These are phyloP conservation scores for Combretum micranthum DNA, from an alignment of 345 rosid genomes.

Conservation along the genomic window DNA sequence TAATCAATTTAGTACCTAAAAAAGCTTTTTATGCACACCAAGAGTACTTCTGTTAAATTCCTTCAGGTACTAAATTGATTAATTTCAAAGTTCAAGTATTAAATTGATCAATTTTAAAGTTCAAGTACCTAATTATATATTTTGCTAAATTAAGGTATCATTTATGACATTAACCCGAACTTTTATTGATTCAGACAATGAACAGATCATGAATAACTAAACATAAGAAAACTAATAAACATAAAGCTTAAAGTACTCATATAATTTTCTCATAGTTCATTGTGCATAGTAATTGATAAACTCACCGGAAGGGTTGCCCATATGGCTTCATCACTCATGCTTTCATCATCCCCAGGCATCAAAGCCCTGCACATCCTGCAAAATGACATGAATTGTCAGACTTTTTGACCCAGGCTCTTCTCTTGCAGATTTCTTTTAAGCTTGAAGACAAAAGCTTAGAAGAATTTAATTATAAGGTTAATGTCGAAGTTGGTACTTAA, in stretches of 20 bases:
- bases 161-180: no score
- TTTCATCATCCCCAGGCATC: slow-evolving; percentile 96
- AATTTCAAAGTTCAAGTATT: no score
- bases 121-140: no score
- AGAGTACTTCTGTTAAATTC: no score
- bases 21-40: no score
- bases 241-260: no score
- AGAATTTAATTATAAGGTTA: no score
- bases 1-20: no score
- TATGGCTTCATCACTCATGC: slow-evolving; percentile 85
- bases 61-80: no score
- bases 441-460: not conserved
- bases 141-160: no score
- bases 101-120: no score
- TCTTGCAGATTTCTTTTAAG: not conserved
- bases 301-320: slow-evolving; percentile 97
- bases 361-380: slow-evolving; percentile 86
- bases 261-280: not conserved
- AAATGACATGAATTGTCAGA: slow-evolving; percentile 2
- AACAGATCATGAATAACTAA: not conserved
- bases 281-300: slow-evolving; percentile 6
- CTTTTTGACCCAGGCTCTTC: not conserved
- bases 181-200: not conserved
- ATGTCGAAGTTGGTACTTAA: no score
- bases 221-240: not conserved